A percentile compares a stretch with the other conserved stretches of the same genome.
phyloP scores from a whole-genome alignment of 2,329 filamentous ascomycete genomes.

The Clonostachys rhizophaga region DNA sequence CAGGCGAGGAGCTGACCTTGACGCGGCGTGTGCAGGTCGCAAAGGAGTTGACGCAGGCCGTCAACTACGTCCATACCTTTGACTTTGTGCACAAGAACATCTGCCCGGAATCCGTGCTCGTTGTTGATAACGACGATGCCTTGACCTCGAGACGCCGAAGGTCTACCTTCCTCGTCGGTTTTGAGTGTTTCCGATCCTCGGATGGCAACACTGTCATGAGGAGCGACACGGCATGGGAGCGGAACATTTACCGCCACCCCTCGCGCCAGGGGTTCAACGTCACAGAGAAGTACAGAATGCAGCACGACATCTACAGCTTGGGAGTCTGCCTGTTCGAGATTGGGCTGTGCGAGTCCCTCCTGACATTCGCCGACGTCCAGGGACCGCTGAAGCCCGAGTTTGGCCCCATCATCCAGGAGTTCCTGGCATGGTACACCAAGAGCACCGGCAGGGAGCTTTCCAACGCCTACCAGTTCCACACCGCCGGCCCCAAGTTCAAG shows the following conservation, averaged over 20 bases:
- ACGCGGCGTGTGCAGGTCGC: neutral
- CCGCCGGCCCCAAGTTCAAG: no score
- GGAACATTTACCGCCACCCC: neutral
- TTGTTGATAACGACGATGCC: neutral
- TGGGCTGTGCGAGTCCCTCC: no score
- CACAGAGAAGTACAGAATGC: neutral
- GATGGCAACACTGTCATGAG: neutral
- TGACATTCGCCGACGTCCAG: neutral
- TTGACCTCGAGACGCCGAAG: no score
- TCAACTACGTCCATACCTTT: neutral
- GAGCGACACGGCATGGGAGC: neutral
- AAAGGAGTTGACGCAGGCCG: neutral
- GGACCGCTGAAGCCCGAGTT: neutral
- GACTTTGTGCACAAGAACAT: neutral
- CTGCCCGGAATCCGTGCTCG: neutral
- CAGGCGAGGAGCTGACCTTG: neutral
- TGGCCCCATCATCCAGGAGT: neutral
- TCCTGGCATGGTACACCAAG: neutral
- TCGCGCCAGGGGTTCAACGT: neutral
- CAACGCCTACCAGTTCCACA: no score
- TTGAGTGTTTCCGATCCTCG: neutral
- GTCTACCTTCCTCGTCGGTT: neutral
- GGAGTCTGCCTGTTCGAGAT: no score
- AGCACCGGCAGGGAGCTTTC: no score
- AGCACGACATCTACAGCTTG: neutral